Evolutionary conservation across 371 early-diverging fungal species (phyloP).

Genomic region (Mortierella sp.): DNA sequence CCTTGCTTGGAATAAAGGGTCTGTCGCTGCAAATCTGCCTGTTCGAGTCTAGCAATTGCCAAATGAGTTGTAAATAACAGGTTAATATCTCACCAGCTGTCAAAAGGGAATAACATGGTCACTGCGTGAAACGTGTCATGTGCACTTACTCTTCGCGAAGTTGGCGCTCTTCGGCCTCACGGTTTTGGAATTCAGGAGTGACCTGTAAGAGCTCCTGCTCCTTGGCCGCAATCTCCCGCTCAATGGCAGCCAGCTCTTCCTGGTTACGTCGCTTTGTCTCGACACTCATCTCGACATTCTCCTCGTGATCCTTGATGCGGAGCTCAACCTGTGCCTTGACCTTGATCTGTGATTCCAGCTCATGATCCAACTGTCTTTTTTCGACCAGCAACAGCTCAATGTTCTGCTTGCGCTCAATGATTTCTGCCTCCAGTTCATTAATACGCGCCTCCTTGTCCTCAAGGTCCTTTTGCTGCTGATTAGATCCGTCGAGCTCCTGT

Average conservation of each 20-base stretch:
- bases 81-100: neutral
- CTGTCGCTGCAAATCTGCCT: constrained; percentile 65
- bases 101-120: neutral
- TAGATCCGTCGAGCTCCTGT: constrained; percentile 60
- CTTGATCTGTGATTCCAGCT: constrained; percentile 68
- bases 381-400: constrained; percentile 66
- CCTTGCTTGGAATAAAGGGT: constrained; percentile 88
- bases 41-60: constrained; percentile 52
- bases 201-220: constrained; percentile 66
- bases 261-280: constrained; percentile 59
- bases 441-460: constrained; percentile 26
- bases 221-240: constrained; percentile 71
- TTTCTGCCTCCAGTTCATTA: constrained; percentile 58
- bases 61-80: neutral
- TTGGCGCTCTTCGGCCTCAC: constrained; percentile 60
- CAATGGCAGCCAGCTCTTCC: constrained; percentile 62
- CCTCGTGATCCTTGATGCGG: constrained; percentile 67
- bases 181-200: constrained; percentile 67
- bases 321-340: constrained; percentile 70
- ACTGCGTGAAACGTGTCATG: neutral
- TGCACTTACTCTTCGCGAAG: constrained; percentile 64
- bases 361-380: constrained; percentile 70
- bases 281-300: constrained; percentile 58
- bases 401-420: constrained; percentile 62
- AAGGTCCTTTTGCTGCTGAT: constrained; percentile 40